Conservation (phyloP, 441 rosid genomes). For the Syzygium malaccense region DNA sequence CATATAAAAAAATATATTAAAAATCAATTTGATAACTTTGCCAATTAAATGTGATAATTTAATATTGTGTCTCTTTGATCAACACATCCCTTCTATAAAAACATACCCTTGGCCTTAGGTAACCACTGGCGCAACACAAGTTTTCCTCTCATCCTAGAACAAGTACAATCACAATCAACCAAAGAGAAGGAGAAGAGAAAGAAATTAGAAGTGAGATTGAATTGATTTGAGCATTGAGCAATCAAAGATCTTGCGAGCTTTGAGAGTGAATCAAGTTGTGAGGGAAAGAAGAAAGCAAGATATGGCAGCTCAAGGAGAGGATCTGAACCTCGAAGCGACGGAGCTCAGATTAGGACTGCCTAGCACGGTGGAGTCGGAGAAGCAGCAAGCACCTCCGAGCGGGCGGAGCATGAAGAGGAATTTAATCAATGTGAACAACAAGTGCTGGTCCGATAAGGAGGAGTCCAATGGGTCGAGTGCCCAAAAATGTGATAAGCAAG, state of each 20-base stretch:
- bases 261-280: neutral
- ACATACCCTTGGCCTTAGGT: neutral
- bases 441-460: neutral
- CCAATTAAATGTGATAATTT: neutral
- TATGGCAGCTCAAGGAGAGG: neutral
- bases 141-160: neutral
- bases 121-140: neutral
- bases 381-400: neutral
- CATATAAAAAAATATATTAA: neutral
- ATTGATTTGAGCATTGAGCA: neutral
- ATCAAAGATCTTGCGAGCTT: neutral
- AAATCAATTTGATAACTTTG: neutral
- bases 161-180: neutral
- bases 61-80: neutral
- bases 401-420: conserved; percentile 7
- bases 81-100: neutral
- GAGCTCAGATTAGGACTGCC: conserved; percentile 12
- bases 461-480: neutral
- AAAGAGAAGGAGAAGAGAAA: neutral
- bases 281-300: neutral
- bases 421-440: neutral
- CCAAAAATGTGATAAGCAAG: neutral
- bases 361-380: neutral
- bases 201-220: neutral
- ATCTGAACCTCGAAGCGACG: conserved; percentile 12